Conservation (phyloP, 2,329 filamentous ascomycete species). For the Hymenoscyphus linearis region DNA sequence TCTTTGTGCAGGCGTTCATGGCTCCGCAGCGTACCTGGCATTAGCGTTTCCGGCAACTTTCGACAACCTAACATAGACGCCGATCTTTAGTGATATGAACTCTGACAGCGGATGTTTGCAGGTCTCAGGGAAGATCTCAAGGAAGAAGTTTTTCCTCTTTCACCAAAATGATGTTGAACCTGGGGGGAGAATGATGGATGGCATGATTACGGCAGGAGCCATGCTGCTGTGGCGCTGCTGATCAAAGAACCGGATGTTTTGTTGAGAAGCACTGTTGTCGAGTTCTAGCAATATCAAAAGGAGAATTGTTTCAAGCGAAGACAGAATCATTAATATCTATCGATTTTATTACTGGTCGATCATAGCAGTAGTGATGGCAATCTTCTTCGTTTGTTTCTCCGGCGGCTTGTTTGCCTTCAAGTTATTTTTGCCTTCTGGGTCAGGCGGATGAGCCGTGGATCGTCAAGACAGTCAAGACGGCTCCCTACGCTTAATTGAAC, state of each 20-base stretch:
- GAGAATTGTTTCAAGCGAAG: neutral
- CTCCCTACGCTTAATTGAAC: neutral
- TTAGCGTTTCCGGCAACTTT: slow-evolving; percentile 12
- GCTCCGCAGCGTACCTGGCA: slow-evolving; percentile 20
- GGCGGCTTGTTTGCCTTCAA: neutral
- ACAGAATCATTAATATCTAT: neutral
- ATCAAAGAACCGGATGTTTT: neutral
- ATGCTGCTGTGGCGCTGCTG: neutral
- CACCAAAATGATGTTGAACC: neutral
- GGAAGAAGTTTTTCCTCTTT: slow-evolving; percentile 1
- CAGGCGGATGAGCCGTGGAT: neutral
- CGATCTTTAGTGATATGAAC: slow-evolving; percentile 10
- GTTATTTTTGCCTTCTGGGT: neutral
- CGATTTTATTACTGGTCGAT: neutral
- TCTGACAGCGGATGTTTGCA: slow-evolving; percentile 17
- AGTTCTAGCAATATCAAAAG: neutral
- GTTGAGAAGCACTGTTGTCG: neutral
- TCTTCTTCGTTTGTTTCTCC: neutral
- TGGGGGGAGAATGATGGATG: too few species aligned
- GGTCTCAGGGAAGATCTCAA: slow-evolving; percentile 7
- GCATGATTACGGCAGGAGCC: neutral
- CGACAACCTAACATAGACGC: slow-evolving; percentile 1
- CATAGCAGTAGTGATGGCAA: neutral
- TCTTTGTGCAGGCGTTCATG: slow-evolving; percentile 9
- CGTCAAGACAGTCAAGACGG: neutral